Percentiles rank a stretch among this genome's conserved stretches.
Conservation (phyloP, 2,329 filamentous ascomycete species). For the Monosporascus sp. region DNA sequence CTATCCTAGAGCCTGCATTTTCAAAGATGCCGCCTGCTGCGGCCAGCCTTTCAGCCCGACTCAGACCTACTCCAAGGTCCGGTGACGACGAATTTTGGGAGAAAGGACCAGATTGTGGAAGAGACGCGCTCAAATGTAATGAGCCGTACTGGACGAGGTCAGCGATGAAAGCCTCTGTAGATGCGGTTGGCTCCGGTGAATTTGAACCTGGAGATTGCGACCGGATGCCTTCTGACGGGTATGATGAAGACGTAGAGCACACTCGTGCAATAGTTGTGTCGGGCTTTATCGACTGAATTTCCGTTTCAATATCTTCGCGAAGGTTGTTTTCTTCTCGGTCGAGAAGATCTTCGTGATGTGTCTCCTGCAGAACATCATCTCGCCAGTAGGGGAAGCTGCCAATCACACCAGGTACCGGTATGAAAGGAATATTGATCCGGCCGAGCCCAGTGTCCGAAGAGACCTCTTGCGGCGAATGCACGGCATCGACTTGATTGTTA, state of each 20-base stretch:
- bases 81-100: background rate
- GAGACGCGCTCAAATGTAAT: conserved; percentile 3
- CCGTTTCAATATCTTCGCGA: background rate
- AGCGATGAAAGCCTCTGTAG: conserved; percentile 10
- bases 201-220: conserved; percentile 6
- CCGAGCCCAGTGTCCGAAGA: background rate
- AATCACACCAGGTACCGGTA: background rate
- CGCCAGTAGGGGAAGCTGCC: background rate
- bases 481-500: background rate
- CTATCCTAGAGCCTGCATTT: conserved; percentile 8
- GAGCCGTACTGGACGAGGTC: conserved; percentile 8
- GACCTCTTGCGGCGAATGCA: background rate
- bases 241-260: conserved; percentile 15
- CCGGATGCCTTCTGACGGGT: conserved; percentile 17
- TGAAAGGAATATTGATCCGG: background rate
- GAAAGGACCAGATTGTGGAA: conserved; percentile 1
- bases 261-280: background rate
- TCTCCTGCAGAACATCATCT: background rate
- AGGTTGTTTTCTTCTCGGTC: background rate
- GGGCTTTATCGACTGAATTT: background rate
- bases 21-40: conserved; percentile 8
- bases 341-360: background rate
- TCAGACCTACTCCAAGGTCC: conserved; percentile 2
- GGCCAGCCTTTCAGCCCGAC: conserved; percentile 11
- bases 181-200: conserved; percentile 9